Evolutionary conservation across 768 basidiomycete species (phyloP).

Genomic region (Mycena galopus): DNA sequence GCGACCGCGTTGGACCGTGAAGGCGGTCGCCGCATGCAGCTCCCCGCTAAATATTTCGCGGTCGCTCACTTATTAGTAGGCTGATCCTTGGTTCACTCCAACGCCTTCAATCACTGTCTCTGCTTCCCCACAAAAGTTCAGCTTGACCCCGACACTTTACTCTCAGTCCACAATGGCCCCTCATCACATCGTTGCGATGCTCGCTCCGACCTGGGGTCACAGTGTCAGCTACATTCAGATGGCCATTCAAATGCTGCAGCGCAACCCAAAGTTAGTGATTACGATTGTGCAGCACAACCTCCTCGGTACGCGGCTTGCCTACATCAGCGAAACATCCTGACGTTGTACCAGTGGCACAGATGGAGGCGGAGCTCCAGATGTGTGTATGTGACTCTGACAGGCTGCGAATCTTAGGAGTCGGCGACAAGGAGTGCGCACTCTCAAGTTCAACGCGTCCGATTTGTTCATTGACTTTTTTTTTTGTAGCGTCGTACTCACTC

Average conservation of each 20-base stretch:
- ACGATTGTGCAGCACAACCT: conserved; percentile 16
- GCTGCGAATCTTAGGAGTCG: conserved; percentile 18
- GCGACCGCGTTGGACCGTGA: too few species aligned
- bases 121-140: too few species aligned
- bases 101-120: too few species aligned
- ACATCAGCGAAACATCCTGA: background rate
- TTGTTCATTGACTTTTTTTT: too few species aligned
- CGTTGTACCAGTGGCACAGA: background rate
- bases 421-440: conserved; percentile 6
- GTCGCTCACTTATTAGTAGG: too few species aligned
- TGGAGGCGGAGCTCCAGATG: conserved; percentile 14
- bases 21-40: too few species aligned
- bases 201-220: conserved; percentile 21
- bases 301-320: background rate
- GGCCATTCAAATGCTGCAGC: conserved; percentile 1
- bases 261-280: conserved; percentile 7
- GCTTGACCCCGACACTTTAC: too few species aligned
- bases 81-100: too few species aligned
- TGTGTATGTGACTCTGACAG: conserved; percentile 11
- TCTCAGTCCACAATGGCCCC: too few species aligned
- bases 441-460: background rate
- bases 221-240: conserved; percentile 19
- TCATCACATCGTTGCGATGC: conserved; percentile 20
- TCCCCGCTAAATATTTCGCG: too few species aligned
- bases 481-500: background rate